phyloP scores from a whole-genome alignment of 1,139 yeast species.

The Candida pseudoviswanathii region DNA sequence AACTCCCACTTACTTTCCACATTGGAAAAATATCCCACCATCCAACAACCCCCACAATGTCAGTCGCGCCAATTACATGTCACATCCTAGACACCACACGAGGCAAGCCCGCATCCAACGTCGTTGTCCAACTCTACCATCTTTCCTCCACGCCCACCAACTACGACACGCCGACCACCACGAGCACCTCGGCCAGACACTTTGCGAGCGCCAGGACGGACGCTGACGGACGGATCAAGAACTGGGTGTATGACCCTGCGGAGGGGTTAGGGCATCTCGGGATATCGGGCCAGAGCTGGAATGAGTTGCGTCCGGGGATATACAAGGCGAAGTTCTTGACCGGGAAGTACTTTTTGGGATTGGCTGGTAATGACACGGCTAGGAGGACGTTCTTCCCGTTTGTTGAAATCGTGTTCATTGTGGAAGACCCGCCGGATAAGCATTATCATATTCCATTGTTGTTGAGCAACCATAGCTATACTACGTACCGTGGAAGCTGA shows the following conservation, averaged over 20 bases:
- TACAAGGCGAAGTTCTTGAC: slow-evolving; percentile 79
- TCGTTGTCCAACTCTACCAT: slow-evolving; percentile 59
- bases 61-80: slow-evolving; percentile 71
- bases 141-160: slow-evolving; percentile 27
- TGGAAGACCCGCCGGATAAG: slow-evolving; percentile 64
- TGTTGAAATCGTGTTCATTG: slow-evolving; percentile 73
- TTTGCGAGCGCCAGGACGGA: slow-evolving; percentile 73
- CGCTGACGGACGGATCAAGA: slow-evolving; percentile 71
- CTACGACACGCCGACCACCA: slow-evolving; percentile 24
- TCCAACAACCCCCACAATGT: slow-evolving; percentile 13
- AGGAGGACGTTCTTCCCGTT: slow-evolving; percentile 73
- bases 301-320: slow-evolving; percentile 53
- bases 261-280: slow-evolving; percentile 35
- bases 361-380: not conserved
- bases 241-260: slow-evolving; percentile 60
- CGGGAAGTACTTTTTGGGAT: slow-evolving; percentile 55
- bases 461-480: slow-evolving; percentile 79
- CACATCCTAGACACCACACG: slow-evolving; percentile 83
- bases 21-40: not conserved
- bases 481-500: slow-evolving; percentile 83
- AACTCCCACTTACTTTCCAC: too few relatives aligned
- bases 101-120: slow-evolving; percentile 77
- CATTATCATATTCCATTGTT: slow-evolving; percentile 89
- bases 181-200: slow-evolving; percentile 30
- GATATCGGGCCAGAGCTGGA: slow-evolving; percentile 36